phyloP scores from a whole-genome alignment of 148 eudicot genomes.

The Fagopyrum esculentum region DNA sequence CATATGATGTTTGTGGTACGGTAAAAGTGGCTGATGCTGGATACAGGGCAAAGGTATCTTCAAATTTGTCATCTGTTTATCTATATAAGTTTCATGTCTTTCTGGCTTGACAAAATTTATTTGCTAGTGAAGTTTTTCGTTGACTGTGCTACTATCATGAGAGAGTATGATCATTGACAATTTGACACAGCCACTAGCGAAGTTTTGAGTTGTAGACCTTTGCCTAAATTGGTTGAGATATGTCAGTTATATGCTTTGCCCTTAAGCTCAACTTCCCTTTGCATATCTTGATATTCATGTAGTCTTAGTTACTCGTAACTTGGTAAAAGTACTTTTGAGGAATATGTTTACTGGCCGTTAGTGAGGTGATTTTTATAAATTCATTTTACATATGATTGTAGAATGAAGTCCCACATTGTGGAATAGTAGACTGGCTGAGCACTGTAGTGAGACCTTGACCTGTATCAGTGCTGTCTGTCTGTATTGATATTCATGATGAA shows the following conservation, averaged over 20 bases:
- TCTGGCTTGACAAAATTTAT: neutral
- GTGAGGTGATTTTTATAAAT: neutral
- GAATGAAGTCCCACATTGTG: neutral
- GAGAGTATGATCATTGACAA: neutral
- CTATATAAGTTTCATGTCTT: neutral
- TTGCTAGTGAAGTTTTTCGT: neutral
- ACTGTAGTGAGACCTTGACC: neutral
- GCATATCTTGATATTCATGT: neutral
- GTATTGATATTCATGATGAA: neutral
- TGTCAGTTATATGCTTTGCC: neutral
- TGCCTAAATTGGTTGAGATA: constrained; percentile 1
- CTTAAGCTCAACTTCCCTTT: neutral
- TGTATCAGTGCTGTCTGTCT: neutral
- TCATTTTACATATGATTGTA: neutral
- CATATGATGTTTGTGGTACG: constrained; percentile 87
- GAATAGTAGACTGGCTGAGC: too few relatives aligned
- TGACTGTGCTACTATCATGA: neutral
- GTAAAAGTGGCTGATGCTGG: constrained; percentile 63
- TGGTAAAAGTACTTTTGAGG: neutral
- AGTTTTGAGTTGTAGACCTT: constrained; percentile 3
- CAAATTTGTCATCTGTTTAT: neutral
- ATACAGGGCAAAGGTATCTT: constrained; percentile 66
- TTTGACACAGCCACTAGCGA: neutral
- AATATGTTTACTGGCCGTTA: neutral
- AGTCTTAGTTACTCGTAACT: neutral